These are phyloP conservation scores for Kazachstania sp. DNA, from an alignment of 1,139 yeast genomes.

Conservation along the genomic window DNA sequence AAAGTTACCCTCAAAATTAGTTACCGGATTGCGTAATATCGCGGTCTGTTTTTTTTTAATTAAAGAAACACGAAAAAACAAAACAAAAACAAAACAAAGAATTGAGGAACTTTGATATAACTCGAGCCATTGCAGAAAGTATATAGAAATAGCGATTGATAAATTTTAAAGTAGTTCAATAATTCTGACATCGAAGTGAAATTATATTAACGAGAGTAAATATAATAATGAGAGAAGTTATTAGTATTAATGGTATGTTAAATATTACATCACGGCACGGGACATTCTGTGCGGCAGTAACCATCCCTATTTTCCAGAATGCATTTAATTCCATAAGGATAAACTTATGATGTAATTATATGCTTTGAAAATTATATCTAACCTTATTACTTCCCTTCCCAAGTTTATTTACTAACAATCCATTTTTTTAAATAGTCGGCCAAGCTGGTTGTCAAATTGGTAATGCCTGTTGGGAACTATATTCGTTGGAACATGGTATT, in stretches of 20 bases:
- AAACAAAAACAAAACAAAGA: not conserved
- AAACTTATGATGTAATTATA: not conserved
- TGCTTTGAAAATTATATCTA: not conserved
- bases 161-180: no score
- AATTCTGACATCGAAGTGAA: no score
- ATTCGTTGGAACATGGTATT: slow-evolving; percentile 95
- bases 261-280: not conserved
- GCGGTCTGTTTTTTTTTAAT: no score
- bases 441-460: slow-evolving; percentile 98
- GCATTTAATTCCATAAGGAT: not conserved
- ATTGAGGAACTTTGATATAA: not conserved
- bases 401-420: not conserved
- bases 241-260: slow-evolving; percentile 53
- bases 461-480: slow-evolving; percentile 97
- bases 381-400: no score
- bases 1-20: not conserved
- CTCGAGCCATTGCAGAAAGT: no score
- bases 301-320: no score
- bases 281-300: no score
- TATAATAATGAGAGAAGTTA: slow-evolving; percentile 76
- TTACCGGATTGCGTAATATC: not conserved
- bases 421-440: slow-evolving; percentile 28
- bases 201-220: not conserved
- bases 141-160: no score
- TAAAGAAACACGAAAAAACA: not conserved